Base-by-base conservation (phyloP, 2,329 filamentous ascomycete genomes). In the Fusarium euwallaceae region DNA sequence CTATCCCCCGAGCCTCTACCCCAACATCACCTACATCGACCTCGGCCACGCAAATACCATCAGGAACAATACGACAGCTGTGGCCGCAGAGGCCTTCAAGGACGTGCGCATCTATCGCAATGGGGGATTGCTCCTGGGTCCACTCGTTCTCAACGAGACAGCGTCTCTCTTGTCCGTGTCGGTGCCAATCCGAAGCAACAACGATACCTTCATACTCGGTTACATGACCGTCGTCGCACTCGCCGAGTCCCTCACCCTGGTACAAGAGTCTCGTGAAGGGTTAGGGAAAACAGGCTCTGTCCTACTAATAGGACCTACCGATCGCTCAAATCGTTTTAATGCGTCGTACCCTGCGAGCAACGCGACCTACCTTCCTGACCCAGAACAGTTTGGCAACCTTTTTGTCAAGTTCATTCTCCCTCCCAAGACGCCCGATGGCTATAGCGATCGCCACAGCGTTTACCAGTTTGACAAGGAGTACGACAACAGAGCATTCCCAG, bases 211-310 rank as follows among this genome's bases (percentile, higher is more conserved):
- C 71, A 89, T 96, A 1, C 86, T 98, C 6, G 95, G 94, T 2
- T 98, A 95, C 85, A 89, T 98, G 85, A 97, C 95, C 1, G 85
- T 96, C 3, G 86, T 97, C n/a, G 88, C 93, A 65, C 90, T 93
- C 66, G 92, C 92, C 2, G 84, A 85, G 5, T 87, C 92, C 2
- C 85, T 97, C 4, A 84, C 91, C n/a, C 82, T 87, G 53, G 88
- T 95, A 2, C 84, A 92, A 29, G 82, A 84, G 20, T 93, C 92
- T 2, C 84, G 86, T 2, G 93, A 95, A 80, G 94, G 94, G 1
- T 80, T 97, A 10, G 93, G 91, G 27, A 81, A 87, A 0, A 94
- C 91, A 0, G 95, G 94, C 7, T 83, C 92, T 17, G 91, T 93
- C 2, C 84, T 97, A 27, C 81, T 97, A 7, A 84, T 97, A 48